Evolutionary conservation across 2,329 filamentous ascomycete genomes (phyloP).

Genomic region (Lasiodiplodia gonubiensis): DNA sequence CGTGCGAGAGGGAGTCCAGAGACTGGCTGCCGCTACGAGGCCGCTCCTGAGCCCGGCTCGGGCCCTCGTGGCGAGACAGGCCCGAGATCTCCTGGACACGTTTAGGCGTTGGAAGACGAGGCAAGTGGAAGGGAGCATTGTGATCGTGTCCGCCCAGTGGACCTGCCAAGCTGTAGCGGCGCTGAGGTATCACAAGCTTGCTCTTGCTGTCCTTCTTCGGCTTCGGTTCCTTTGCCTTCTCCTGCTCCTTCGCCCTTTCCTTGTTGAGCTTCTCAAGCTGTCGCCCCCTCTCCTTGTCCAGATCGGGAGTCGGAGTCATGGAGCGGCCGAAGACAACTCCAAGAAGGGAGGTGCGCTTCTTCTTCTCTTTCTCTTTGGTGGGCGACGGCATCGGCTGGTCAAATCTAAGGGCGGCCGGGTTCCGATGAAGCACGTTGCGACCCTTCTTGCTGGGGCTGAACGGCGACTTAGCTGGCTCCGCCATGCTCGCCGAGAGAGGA

Average conservation of each 20-base stretch:
- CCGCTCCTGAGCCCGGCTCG: neutral
- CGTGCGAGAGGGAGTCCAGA: neutral
- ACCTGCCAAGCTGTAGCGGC: constrained; percentile 22
- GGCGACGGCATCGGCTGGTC: constrained; percentile 6
- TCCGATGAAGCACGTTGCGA: constrained; percentile 14
- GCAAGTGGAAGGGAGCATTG: neutral
- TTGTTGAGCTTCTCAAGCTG: constrained; percentile 7
- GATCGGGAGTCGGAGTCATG: neutral
- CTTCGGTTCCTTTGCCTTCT: constrained; percentile 13
- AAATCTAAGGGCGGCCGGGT: neutral
- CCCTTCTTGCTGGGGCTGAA: constrained; percentile 14
- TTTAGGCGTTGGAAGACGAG: constrained; percentile 5
- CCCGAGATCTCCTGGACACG: constrained; percentile 9
- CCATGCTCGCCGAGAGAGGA: neutral
- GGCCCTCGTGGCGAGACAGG: neutral
- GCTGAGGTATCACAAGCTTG: constrained; percentile 1
- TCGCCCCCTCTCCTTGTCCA: constrained; percentile 10
- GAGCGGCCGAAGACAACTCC: constrained; percentile 19
- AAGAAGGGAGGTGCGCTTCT: constrained; percentile 11
- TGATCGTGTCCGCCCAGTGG: constrained; percentile 13
- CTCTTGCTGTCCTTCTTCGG: constrained; percentile 26
- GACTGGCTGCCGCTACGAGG: constrained; percentile 14
- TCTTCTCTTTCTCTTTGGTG: constrained; percentile 14
- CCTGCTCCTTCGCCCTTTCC: constrained; percentile 2
- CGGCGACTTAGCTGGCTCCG: neutral